Conservation (phyloP, 257 asterid species). For the Nicotiana sylvestris region DNA sequence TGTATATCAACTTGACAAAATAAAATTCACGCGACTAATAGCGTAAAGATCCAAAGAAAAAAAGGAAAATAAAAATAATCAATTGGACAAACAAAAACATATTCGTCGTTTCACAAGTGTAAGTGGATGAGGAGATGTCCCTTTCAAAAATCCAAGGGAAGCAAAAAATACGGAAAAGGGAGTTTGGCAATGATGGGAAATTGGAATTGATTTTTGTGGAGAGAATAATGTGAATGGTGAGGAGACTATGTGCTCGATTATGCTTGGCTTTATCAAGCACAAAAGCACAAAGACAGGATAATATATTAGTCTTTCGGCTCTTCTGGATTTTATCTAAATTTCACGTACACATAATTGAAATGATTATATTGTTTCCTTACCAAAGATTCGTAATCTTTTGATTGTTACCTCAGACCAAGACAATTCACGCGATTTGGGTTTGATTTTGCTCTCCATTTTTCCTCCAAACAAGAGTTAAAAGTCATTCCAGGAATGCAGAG, state of each 20-base stretch:
- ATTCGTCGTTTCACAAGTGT: neutral
- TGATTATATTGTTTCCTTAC: neutral
- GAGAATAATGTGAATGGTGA: neutral
- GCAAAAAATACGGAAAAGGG: neutral
- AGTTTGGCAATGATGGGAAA: neutral
- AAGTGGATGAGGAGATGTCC: conserved; percentile 3
- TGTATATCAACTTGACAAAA: too few relatives aligned
- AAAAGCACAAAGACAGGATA: neutral
- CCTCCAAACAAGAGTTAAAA: neutral
- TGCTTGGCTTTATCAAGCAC: neutral
- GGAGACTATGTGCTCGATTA: neutral
- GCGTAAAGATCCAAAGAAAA: too few relatives aligned
- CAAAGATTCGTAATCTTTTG: conserved; percentile 8
- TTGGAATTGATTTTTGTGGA: neutral
- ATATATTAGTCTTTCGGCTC: neutral
- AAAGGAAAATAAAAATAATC: neutral
- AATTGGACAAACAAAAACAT: neutral
- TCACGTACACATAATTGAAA: neutral
- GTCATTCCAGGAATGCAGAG: neutral
- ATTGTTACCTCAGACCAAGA: neutral
- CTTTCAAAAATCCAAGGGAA: neutral
- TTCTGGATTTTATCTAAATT: neutral
- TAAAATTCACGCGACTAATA: too few relatives aligned
- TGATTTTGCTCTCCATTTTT: neutral
- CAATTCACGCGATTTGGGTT: neutral